Evolutionary conservation across 2,329 filamentous ascomycete species (phyloP).

Genomic region (Calonectria pseudoturangicola): DNA sequence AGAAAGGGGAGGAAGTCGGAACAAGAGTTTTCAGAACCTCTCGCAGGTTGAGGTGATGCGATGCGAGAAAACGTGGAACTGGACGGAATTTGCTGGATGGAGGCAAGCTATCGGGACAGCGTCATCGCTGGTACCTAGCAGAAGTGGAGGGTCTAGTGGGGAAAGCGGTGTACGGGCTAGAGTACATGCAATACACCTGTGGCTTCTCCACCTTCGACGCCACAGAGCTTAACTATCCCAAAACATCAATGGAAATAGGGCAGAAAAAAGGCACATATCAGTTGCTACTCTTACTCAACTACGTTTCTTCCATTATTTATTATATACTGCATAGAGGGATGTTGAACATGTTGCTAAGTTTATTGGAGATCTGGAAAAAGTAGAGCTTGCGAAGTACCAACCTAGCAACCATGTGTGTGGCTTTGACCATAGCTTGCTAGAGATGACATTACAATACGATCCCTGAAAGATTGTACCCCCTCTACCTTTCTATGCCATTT

Average conservation of each 20-base stretch:
- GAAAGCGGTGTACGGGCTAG: conserved; percentile 52
- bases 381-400: neutral
- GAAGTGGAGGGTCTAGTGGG: conserved; percentile 48
- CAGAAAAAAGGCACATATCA: too few relatives aligned
- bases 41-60: conserved; percentile 32
- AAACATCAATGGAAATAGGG: too few relatives aligned
- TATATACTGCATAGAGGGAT: too few relatives aligned
- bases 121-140: conserved; percentile 60
- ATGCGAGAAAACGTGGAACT: conserved; percentile 32
- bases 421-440: conserved; percentile 28
- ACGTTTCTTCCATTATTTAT: too few relatives aligned
- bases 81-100: conserved; percentile 29
- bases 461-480: too few relatives aligned
- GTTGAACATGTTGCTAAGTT: too few relatives aligned
- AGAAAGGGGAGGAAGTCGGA: conserved; percentile 24
- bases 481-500: too few relatives aligned
- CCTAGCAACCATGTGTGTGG: conserved; percentile 36
- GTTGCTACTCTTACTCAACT: too few relatives aligned
- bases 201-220: too few relatives aligned
- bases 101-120: conserved; percentile 45
- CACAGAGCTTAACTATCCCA: too few relatives aligned
- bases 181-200: too few relatives aligned
- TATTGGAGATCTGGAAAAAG: too few relatives aligned
- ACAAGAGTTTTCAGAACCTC: conserved; percentile 28
- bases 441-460: neutral